A percentile compares a stretch with the other conserved stretches of the same genome.
These are phyloP conservation scores for Barnettozyma siamensis DNA, from an alignment of 805 yeast genomes.

Conservation along the genomic window DNA sequence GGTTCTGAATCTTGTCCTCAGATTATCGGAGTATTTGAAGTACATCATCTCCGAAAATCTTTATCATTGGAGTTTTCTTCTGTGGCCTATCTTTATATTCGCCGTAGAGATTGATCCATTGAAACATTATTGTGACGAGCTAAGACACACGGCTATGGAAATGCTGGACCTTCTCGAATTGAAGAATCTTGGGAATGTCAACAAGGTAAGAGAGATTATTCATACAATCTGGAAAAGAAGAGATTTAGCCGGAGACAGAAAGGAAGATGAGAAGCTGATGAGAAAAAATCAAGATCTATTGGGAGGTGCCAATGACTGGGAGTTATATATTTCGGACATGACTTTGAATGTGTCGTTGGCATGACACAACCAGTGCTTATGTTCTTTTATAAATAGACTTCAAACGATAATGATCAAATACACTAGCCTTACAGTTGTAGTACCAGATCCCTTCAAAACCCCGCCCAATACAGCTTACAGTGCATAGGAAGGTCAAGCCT, in stretches of 20 bases:
- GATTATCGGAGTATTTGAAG: constrained; percentile 2
- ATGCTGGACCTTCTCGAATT: constrained; percentile 3
- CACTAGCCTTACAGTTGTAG: too few relatives aligned
- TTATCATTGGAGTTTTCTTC: constrained; percentile 7
- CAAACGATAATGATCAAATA: too few relatives aligned
- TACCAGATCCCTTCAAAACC: too few relatives aligned
- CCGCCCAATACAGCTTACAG: background rate
- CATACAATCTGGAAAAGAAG: constrained; percentile 9
- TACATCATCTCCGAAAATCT: constrained; percentile 4
- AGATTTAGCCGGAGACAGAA: constrained; percentile 1
- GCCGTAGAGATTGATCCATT: constrained; percentile 4
- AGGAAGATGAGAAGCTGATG: background rate
- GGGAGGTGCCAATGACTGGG: constrained; percentile 8
- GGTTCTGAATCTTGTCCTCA: background rate
- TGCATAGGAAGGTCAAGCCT: background rate
- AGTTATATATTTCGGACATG: constrained; percentile 6
- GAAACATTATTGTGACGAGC: background rate
- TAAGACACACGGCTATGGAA: constrained; percentile 5
- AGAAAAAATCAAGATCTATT: background rate
- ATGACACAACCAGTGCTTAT: too few relatives aligned
- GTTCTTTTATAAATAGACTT: too few relatives aligned
- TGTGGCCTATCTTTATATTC: constrained; percentile 11
- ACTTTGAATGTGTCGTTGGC: constrained; percentile 8
- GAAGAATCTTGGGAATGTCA: constrained; percentile 7
- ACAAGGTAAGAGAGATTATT: constrained; percentile 7